Evolutionary conservation across 306 rosid species (phyloP).

Genomic region (Cucurbita pepo): DNA sequence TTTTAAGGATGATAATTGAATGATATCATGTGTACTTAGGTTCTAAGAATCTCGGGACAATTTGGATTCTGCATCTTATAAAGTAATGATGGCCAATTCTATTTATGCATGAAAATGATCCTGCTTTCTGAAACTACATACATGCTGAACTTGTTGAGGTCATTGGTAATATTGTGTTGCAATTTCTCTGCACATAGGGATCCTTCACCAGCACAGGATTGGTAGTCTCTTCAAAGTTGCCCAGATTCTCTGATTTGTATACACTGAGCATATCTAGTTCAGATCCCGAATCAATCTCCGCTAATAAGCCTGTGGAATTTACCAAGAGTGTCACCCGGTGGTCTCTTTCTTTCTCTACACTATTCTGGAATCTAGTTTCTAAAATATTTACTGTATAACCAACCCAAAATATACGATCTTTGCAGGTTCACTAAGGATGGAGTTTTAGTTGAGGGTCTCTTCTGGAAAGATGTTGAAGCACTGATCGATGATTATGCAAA

Average conservation of each 20-base stretch:
- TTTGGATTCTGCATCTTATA: background rate
- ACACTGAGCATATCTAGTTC: constrained; percentile 34
- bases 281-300: constrained; percentile 47
- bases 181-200: constrained; percentile 17
- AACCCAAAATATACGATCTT: background rate
- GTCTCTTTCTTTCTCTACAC: constrained; percentile 21
- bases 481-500: constrained; percentile 19
- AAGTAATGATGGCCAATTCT: background rate
- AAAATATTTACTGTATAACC: background rate
- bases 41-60: background rate
- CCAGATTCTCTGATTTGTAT: constrained; percentile 45
- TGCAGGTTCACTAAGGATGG: constrained; percentile 50
- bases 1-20: background rate
- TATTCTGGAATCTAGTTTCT: background rate
- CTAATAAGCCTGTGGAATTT: constrained; percentile 22
- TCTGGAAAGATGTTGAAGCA: constrained; percentile 42
- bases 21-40: background rate
- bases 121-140: background rate
- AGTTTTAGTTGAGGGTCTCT: constrained; percentile 37
- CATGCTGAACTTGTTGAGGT: background rate
- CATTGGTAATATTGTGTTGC: background rate
- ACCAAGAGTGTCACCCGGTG: constrained; percentile 44
- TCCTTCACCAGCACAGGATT: constrained; percentile 43
- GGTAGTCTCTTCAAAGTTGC: constrained; percentile 40
- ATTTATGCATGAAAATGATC: background rate